Evolutionary conservation across 345 rosid genomes (phyloP), one percentile per base, ranked within the genome.

Genomic region (Fremontodendron californicum): DNA sequence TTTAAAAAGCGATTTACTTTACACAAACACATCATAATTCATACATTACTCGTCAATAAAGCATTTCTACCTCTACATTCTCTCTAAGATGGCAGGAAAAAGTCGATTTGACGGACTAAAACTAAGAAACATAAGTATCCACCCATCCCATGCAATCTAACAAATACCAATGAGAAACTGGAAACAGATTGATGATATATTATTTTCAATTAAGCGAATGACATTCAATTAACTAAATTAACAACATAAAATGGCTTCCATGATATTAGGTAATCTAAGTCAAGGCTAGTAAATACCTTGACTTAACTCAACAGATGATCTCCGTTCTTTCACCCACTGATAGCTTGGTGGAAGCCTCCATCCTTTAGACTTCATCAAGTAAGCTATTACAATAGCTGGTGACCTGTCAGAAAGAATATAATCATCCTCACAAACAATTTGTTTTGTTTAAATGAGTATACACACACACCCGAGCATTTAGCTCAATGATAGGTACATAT

Each of bases 271-370:
- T 52, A 37, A 76, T 63, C 49, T 3, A 19, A 40, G 58, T 31
- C 27, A 2, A 19, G 6, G 70, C 25, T 52, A 54, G 69, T 25
- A 60, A 71, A 75, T 81, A 91, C 99, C 98, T 83, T 80, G 85
- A 79, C 68, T 84, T 62, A 96, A 80, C 21, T 89, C 94, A 67
- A 88, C 92, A 7, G 84, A 43, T 62, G 97, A 88, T 79, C 99
- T 90, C 73, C 94, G 84, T 82, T 94, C 97, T 82, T 94, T 91
- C 76, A 96, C 98, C 98, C 97, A 92, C 81, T 87, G 93, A 79
- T 88, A 86, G 87, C 97, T 91, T 79, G 86, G 94, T 35, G 82
- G 72, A 71, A 96, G 92, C 78, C 89, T 91, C 99, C 97, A 96
- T 78, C 94, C 86, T 85, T 83, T 96, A 65, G 89, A 88, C 87